Evolutionary conservation across 2,329 filamentous ascomycete species (phyloP).

Genomic region (Exophiala calicioides): DNA sequence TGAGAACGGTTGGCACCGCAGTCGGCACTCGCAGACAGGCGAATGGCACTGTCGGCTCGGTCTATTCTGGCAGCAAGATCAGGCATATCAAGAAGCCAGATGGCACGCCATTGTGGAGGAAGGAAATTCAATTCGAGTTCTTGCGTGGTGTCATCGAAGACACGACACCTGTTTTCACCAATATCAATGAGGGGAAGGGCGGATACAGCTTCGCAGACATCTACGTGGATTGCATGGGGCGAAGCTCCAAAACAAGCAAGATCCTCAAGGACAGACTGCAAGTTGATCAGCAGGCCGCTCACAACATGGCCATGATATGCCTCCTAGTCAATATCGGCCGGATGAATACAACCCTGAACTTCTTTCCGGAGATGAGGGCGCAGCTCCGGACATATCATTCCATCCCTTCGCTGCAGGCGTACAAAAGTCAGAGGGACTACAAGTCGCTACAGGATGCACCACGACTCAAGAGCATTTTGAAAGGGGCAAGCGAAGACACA

Average conservation of each 20-base stretch:
- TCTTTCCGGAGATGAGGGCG: constrained; percentile 98
- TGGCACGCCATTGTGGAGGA: constrained; percentile 66
- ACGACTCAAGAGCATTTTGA: constrained; percentile 92
- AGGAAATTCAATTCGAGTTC: constrained; percentile 68
- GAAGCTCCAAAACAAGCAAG: constrained; percentile 98
- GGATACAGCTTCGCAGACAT: constrained; percentile 83
- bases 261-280: constrained; percentile 95
- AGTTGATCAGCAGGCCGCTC: constrained; percentile 85
- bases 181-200: constrained; percentile 79
- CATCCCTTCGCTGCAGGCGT: constrained; percentile 91
- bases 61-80: constrained; percentile 69
- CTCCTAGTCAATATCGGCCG: constrained; percentile 93
- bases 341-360: constrained; percentile 98
- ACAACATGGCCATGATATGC: constrained; percentile 99
- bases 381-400: constrained; percentile 97
- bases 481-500: constrained; percentile 90
- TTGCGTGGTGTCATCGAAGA: constrained; percentile 64
- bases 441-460: constrained; percentile 98
- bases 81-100: constrained; percentile 68
- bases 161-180: constrained; percentile 74
- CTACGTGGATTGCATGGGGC: constrained; percentile 97
- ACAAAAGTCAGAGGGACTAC: constrained; percentile 92
- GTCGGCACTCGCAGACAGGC: constrained; percentile 61
- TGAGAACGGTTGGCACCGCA: constrained; percentile 31
- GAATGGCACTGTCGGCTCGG: constrained; percentile 65